These are phyloP conservation scores for Tilletia indica DNA, from an alignment of 1,284 basidiomycete species.

Conservation along the genomic window DNA sequence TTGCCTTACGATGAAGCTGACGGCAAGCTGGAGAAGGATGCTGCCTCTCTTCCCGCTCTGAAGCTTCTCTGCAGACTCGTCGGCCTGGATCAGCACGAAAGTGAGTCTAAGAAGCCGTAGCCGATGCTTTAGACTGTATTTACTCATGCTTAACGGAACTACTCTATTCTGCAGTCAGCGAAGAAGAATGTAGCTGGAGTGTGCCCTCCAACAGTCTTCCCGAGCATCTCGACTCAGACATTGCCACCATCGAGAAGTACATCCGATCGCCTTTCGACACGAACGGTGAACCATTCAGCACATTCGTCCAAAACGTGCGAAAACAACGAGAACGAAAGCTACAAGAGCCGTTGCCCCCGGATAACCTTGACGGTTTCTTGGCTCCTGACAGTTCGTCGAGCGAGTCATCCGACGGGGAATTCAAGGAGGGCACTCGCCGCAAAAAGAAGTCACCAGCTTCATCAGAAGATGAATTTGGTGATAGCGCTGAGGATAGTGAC, in stretches of 20 bases:
- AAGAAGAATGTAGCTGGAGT: constrained; percentile 43
- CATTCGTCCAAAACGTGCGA: constrained; percentile 40
- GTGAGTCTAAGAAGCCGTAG: background rate
- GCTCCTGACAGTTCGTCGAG: background rate
- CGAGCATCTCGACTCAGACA: constrained; percentile 38
- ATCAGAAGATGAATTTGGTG: background rate
- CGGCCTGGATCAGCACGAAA: constrained; percentile 37
- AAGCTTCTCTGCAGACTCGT: constrained; percentile 52
- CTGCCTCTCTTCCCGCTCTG: constrained; percentile 40
- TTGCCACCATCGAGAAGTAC: constrained; percentile 47
- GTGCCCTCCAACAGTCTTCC: constrained; percentile 40
- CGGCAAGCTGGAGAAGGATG: constrained; percentile 40
- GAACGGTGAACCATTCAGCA: constrained; percentile 31
- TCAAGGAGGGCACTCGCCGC: background rate
- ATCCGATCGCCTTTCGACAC: constrained; percentile 40
- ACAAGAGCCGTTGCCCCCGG: constrained; percentile 9
- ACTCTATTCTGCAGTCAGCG: constrained; percentile 21
- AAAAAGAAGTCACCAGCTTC: background rate
- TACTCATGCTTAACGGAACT: background rate
- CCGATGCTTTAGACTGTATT: background rate
- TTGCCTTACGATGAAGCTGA: constrained; percentile 24
- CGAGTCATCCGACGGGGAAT: constrained; percentile 1
- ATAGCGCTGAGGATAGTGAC: constrained; percentile 1
- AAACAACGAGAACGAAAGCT: constrained; percentile 23
- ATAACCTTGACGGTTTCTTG: background rate